These are phyloP conservation scores for Aegilops longissima DNA, from an alignment of 176 grass and related monocot species.

Conservation along the genomic window DNA sequence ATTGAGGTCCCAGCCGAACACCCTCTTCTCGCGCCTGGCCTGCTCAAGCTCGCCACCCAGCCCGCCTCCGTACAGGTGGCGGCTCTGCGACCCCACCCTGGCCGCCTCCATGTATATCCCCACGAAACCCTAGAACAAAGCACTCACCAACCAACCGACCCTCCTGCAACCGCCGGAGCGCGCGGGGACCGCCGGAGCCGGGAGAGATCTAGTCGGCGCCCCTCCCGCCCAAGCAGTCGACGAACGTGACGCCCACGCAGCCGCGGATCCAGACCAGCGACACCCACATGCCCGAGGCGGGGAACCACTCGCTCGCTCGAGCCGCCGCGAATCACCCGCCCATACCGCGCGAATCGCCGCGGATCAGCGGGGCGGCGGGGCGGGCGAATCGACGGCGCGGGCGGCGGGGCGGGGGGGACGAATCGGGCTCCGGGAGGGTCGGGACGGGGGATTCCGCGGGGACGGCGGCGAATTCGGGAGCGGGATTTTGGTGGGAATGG, in stretches of 20 bases:
- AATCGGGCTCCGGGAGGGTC: slow-evolving; percentile 21
- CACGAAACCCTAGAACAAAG: neutral
- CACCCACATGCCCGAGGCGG: slow-evolving; percentile 69
- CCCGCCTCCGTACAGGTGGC: slow-evolving; percentile 51
- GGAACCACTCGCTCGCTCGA: neutral
- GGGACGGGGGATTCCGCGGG: neutral
- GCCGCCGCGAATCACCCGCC: neutral
- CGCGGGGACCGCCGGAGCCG: slow-evolving; percentile 7
- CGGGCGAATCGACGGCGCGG: neutral
- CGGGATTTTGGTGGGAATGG: slow-evolving; percentile 40
- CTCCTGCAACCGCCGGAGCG: neutral
- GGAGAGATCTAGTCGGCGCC: slow-evolving; percentile 56
- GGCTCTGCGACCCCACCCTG: slow-evolving; percentile 60
- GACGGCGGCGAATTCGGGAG: slow-evolving; percentile 6
- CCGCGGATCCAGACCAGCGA: slow-evolving; percentile 90
- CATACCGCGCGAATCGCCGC: neutral
- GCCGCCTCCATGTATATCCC: slow-evolving; percentile 46
- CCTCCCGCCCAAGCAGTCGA: slow-evolving; percentile 68
- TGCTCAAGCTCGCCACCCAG: slow-evolving; percentile 43
- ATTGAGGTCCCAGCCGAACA: slow-evolving; percentile 91
- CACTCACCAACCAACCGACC: neutral
- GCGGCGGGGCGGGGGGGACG: neutral
- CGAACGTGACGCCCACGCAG: slow-evolving; percentile 73
- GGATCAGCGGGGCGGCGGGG: neutral
- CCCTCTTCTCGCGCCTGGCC: slow-evolving; percentile 55